These are phyloP conservation scores for Yarrowia alimentaria DNA, from an alignment of 805 yeast genomes.

Conservation along the genomic window DNA sequence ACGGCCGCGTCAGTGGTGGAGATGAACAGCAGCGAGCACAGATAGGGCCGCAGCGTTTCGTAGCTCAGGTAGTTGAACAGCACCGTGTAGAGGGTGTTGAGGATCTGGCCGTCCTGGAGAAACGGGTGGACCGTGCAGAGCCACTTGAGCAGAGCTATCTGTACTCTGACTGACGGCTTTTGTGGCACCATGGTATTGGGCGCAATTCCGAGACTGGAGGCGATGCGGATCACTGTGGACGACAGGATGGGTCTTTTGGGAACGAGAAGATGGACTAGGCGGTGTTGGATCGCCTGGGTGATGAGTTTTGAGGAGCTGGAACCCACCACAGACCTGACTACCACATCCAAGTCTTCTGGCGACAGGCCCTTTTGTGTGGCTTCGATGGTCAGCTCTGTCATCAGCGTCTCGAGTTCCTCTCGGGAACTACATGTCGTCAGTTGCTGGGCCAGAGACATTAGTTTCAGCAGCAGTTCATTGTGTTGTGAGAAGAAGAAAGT, in stretches of 20 bases:
- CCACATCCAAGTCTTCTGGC: no score
- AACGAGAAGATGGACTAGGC: not conserved
- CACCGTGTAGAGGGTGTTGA: constrained; percentile 23
- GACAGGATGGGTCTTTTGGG: constrained; percentile 14
- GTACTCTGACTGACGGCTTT: not conserved
- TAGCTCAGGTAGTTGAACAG: constrained; percentile 12
- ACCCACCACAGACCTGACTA: no score
- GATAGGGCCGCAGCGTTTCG: constrained; percentile 11
- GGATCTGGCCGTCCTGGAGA: not conserved
- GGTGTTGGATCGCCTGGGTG: no score
- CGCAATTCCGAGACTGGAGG: not conserved
- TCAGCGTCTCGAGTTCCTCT: no score
- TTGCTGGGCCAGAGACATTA: no score
- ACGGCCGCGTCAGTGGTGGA: constrained; percentile 6
- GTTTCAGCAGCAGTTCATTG: no score
- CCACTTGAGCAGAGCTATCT: constrained; percentile 7
- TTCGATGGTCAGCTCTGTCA: no score
- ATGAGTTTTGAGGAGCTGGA: no score
- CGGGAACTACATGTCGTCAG: no score
- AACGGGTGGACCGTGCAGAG: constrained; percentile 19
- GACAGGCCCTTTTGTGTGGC: no score
- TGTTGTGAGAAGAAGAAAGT: no score
- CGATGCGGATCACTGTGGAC: not conserved
- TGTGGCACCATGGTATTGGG: no score
- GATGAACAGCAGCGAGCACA: constrained; percentile 5